Base-by-base conservation (phyloP, 805 yeast genomes). In the Phaffomyces thermotolerans region DNA sequence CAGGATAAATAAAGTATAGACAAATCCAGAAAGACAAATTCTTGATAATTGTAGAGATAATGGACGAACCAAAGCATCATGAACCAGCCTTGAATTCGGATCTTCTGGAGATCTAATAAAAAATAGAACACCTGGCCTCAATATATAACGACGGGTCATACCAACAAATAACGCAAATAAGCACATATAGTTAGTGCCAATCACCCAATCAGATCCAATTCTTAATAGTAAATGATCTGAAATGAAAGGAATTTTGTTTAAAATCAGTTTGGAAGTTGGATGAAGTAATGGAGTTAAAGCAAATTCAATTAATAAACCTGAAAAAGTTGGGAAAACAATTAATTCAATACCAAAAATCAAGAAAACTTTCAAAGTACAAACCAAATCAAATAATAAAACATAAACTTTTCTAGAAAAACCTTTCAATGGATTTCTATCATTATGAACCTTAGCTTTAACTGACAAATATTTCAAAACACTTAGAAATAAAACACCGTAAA, bases 51-150 rank as follows among this genome's bases (percentile, higher is more conserved):
- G 97, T 37, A 82, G 66, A 8, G 63, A 50, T 54, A 91, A 73
- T 1, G 96, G 85, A 51, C 84, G 79, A 45, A 84, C 82, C 42
- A 93, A 63, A 1, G 95, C 93, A 58, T 90, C 96, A 51, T 88
- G 91, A 35, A 91, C 73, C 12, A 93, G 75, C 51, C 91, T 78
- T 37, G 88, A 81, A 53, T 86, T 84, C 34, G 95, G 96, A 59
- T 93, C 97, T 53, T 89, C 96, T 5, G 96, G 96, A 20, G 95
- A 88, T 53, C 96, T 75, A 47, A 93, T 84, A 66, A 93, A 93
- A 61, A 79, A 93, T 38, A 93, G 68, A 8, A 87, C 96, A 12
- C 99, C 99, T 0, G 84, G 82, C 44, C 99, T 75, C 46, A 91
- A 71, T 34, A 88, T 79, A 46, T 69, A 65, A 37, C 74, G 67